phyloP scores from a whole-genome alignment of 345 rosid species.

The Eucalyptus regnans region DNA sequence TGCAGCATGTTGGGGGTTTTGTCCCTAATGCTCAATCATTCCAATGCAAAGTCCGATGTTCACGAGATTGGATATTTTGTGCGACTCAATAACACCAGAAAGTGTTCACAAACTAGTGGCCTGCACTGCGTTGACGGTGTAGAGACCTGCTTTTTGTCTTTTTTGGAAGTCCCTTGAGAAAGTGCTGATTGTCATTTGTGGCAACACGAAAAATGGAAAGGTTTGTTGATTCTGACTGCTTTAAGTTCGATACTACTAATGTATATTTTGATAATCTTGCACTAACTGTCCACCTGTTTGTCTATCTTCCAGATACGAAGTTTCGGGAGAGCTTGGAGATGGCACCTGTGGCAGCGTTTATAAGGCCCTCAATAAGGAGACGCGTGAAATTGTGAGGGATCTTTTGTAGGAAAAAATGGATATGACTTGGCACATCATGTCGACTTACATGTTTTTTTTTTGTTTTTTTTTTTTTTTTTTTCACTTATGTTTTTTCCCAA shows the following conservation, averaged over 20 bases:
- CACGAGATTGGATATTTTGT: constrained; percentile 32
- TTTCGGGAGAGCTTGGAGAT: constrained; percentile 87
- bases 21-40: constrained; percentile 28
- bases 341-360: constrained; percentile 95
- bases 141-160: constrained; percentile 40
- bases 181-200: constrained; percentile 19
- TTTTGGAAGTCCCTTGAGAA: constrained; percentile 56
- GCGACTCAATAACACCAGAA: constrained; percentile 56
- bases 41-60: constrained; percentile 44
- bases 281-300: background rate
- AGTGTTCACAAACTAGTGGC: constrained; percentile 18
- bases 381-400: constrained; percentile 60
- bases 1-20: constrained; percentile 70
- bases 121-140: constrained; percentile 23
- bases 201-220: constrained; percentile 55
- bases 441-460: background rate
- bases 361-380: constrained; percentile 67
- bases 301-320: constrained; percentile 43
- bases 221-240: constrained; percentile 18
- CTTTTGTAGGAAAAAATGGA: background rate
- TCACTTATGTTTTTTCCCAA: background rate
- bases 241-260: background rate
- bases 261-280: background rate
- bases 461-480: background rate
- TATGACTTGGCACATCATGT: background rate